Conservation (phyloP, 1,284 basidiomycete genomes). For the Peniophora sp. region DNA sequence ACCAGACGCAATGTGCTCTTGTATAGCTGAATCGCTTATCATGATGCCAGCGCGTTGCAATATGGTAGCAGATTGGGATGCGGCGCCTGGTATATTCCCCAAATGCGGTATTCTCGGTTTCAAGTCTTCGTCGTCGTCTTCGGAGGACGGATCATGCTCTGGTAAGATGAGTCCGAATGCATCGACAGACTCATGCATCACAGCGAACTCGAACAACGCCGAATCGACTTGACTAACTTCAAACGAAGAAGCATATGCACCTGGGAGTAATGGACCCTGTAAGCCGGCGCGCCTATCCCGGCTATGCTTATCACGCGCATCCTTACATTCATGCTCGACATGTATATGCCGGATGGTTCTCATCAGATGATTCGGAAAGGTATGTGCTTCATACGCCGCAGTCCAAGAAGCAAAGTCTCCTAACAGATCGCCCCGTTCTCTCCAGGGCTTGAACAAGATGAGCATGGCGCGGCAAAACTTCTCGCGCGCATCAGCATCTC, state of each 20-base stretch:
- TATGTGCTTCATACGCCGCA: background rate
- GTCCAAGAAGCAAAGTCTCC: background rate
- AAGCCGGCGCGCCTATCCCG: background rate
- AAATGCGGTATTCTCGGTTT: background rate
- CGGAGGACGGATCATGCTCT: background rate
- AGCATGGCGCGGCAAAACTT: conserved; percentile 1
- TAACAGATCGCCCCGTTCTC: background rate
- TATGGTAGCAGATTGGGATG: too few relatives aligned
- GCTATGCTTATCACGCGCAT: background rate
- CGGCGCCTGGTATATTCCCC: background rate
- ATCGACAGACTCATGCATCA: background rate
- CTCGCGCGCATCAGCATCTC: background rate
- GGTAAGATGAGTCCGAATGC: background rate
- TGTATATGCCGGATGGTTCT: background rate
- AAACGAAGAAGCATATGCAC: too few relatives aligned
- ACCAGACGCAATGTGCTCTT: too few relatives aligned
- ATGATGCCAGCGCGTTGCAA: background rate
- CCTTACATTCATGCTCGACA: background rate
- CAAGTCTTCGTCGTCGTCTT: too few relatives aligned
- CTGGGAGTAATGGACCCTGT: background rate
- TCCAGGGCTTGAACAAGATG: conserved; percentile 3
- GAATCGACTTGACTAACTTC: background rate
- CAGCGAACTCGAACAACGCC: background rate
- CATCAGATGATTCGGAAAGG: background rate
- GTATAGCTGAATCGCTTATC: background rate